Conservation (phyloP, 768 basidiomycete genomes). For the Boletus pseudo-olivaceus region DNA sequence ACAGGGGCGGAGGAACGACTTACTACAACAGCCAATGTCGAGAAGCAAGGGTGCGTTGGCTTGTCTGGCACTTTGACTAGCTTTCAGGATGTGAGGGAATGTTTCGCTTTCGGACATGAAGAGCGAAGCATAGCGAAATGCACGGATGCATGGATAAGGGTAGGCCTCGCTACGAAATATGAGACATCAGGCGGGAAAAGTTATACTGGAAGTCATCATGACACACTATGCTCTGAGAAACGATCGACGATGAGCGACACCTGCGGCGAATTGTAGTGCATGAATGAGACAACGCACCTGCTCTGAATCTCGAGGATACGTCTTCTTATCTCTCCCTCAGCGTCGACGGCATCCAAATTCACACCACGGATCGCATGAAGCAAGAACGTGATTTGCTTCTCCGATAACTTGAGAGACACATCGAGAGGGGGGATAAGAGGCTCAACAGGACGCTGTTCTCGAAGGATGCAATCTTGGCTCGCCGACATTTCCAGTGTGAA, state of each 20-base stretch:
- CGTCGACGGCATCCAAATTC: not conserved
- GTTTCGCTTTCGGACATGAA: not conserved
- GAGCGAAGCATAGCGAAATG: not conserved
- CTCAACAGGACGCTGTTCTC: conserved; percentile 1
- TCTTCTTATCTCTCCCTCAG: not conserved
- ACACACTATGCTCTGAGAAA: conserved; percentile 1
- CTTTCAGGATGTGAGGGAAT: not conserved
- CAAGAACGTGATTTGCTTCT: not conserved
- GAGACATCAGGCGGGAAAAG: not conserved
- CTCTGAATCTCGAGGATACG: not conserved
- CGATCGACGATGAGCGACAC: not conserved
- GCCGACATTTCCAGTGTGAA: not conserved
- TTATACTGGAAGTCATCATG: not conserved
- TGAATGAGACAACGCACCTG: not conserved
- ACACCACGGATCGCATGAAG: conserved; percentile 1
- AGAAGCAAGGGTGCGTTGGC: not conserved
- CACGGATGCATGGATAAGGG: conserved; percentile 3
- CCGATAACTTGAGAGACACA: not conserved
- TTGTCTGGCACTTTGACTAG: not conserved
- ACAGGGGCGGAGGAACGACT: not conserved
- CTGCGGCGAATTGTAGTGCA: not conserved
- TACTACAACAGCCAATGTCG: conserved; percentile 8
- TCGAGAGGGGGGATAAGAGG: conserved; percentile 1
- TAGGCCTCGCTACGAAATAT: not conserved
- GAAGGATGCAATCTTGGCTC: not conserved